Conservation (phyloP, 495 filamentous ascomycete genomes). For the Bombardia bombarda region DNA sequence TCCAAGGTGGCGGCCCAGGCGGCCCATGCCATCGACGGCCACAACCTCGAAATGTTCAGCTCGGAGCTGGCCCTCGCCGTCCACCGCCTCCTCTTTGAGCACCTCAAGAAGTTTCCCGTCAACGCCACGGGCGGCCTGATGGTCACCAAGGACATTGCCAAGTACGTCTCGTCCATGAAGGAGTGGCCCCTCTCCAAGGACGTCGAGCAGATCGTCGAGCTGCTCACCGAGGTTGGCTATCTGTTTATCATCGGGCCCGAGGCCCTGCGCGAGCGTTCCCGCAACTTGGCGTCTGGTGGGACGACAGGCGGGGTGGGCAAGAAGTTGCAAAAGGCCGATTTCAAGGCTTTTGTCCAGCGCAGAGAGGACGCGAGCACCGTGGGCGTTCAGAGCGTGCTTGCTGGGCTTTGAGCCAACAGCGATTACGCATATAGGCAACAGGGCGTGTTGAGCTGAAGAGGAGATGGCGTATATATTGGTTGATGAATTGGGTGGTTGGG, state of each 20-base stretch:
- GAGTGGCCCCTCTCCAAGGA: slow-evolving; percentile 70
- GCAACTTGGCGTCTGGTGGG: slow-evolving; percentile 43
- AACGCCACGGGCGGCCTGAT: slow-evolving; percentile 88
- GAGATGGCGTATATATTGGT: background rate
- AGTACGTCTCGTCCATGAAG: slow-evolving; percentile 75
- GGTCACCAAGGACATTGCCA: slow-evolving; percentile 91
- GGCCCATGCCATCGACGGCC: slow-evolving; percentile 61
- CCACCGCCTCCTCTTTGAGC: slow-evolving; percentile 71
- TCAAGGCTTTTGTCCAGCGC: slow-evolving; percentile 73
- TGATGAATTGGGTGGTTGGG: background rate
- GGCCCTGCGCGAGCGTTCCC: slow-evolving; percentile 66
- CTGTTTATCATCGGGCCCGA: slow-evolving; percentile 92
- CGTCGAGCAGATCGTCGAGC: slow-evolving; percentile 65
- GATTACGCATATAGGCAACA: too few species aligned
- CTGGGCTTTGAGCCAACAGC: slow-evolving; percentile 38
- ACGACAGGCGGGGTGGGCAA: slow-evolving; percentile 12
- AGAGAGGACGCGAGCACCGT: slow-evolving; percentile 75
- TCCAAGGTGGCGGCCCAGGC: slow-evolving; percentile 51
- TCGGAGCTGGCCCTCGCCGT: slow-evolving; percentile 80
- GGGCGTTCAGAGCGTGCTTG: slow-evolving; percentile 73
- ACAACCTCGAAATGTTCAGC: slow-evolving; percentile 68
- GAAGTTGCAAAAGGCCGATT: slow-evolving; percentile 59
- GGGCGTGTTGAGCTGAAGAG: too few species aligned
- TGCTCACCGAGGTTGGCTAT: slow-evolving; percentile 89
- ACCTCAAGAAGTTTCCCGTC: slow-evolving; percentile 89